Evolutionary conservation across 208 protist species (phyloP).

Genomic region (Acanthamoeba sp.): DNA sequence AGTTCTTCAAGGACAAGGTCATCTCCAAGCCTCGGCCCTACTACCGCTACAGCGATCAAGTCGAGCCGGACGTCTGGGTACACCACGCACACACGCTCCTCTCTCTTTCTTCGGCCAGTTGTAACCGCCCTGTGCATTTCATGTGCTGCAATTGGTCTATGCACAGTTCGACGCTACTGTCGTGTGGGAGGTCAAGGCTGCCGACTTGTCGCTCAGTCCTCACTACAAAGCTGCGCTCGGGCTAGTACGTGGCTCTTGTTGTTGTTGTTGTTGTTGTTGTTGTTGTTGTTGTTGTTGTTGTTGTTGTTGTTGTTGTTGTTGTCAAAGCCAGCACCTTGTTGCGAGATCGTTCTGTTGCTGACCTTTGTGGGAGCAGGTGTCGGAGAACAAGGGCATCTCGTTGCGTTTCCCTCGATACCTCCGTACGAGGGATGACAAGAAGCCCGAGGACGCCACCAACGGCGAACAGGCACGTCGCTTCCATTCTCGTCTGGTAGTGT

Average conservation of each 20-base stretch:
- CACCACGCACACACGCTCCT: too few species aligned
- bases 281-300: too few species aligned
- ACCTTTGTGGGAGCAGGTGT: too few species aligned
- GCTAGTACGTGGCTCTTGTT: not conserved
- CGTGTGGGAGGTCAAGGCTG: constrained; percentile 99
- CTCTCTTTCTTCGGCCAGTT: too few species aligned
- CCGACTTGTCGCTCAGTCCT: constrained; percentile 99
- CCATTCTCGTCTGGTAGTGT: not conserved
- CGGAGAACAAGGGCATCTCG: constrained; percentile 95
- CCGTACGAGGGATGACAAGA: constrained; percentile 98
- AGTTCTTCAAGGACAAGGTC: constrained; percentile 76
- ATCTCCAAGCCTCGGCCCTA: constrained; percentile 68
- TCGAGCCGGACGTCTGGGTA: constrained; percentile 58
- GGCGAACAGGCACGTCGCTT: not conserved
- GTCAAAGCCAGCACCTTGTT: too few species aligned
- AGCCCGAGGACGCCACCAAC: constrained; percentile 93
- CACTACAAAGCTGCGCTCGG: constrained; percentile 95
- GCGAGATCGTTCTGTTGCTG: too few species aligned
- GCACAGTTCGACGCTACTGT: constrained; percentile 95
- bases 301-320: too few species aligned
- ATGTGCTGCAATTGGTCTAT: too few species aligned
- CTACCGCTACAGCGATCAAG: constrained; percentile 63
- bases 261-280: too few species aligned
- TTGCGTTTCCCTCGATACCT: constrained; percentile 99
- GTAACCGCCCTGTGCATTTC: too few species aligned